Conservation (phyloP, 1,284 basidiomycete species). For the Omphalotus olearius region DNA sequence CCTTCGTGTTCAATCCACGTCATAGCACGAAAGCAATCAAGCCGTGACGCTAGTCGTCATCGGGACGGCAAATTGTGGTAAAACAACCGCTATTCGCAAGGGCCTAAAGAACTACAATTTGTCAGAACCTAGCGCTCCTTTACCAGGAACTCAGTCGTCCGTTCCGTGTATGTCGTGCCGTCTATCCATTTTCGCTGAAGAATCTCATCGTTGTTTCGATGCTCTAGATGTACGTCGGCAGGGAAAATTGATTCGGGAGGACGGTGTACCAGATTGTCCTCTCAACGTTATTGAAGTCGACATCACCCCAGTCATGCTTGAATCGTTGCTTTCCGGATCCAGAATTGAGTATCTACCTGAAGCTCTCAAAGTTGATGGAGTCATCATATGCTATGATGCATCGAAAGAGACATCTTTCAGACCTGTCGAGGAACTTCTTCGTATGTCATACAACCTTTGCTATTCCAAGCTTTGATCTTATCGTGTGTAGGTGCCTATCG, state of each 20-base stretch:
- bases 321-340: constrained; percentile 14
- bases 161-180: constrained; percentile 37
- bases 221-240: constrained; percentile 45
- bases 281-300: constrained; percentile 60
- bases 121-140: constrained; percentile 38
- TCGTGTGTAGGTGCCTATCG: constrained; percentile 46
- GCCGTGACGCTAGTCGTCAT: constrained; percentile 59
- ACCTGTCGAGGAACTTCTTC: constrained; percentile 57
- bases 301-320: constrained; percentile 24
- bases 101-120: constrained; percentile 59
- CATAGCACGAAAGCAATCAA: constrained; percentile 18
- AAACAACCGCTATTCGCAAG: constrained; percentile 64
- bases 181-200: not conserved
- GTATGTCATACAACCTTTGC: constrained; percentile 37
- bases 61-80: constrained; percentile 67
- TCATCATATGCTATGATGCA: constrained; percentile 74
- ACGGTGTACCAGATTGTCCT: constrained; percentile 31
- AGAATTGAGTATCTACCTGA: constrained; percentile 34
- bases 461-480: constrained; percentile 5
- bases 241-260: constrained; percentile 36
- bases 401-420: constrained; percentile 54
- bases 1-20: constrained; percentile 3
- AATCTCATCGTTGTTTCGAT: not conserved
- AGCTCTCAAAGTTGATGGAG: constrained; percentile 59
- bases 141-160: constrained; percentile 28